A percentile compares a stretch with the other conserved stretches of the same genome.
Conservation (phyloP, 75 land plant genomes). For the Adiantum capillusveneris region DNA sequence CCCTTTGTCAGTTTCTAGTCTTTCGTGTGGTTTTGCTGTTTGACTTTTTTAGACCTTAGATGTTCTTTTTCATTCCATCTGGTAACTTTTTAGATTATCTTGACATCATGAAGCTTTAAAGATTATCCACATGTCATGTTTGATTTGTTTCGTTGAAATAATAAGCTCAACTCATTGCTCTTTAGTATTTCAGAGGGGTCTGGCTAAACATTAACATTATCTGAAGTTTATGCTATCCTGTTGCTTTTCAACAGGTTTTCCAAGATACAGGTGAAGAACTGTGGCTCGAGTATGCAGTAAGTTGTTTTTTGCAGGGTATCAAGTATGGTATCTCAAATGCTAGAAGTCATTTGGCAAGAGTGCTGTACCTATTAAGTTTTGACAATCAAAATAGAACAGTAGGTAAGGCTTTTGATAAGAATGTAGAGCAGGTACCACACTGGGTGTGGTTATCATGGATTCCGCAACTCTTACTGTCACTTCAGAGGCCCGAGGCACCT, state of each 20-base stretch:
- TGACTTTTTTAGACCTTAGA: no score
- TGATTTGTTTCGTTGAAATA: no score
- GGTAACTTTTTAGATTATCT: no score
- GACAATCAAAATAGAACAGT: slow-evolving; percentile 89
- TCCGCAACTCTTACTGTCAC: slow-evolving; percentile 89
- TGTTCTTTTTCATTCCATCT: no score
- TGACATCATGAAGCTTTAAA: no score
- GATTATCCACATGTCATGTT: no score
- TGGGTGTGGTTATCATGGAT: slow-evolving; percentile 99
- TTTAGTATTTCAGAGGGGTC: no score
- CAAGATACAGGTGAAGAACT: slow-evolving; percentile 77
- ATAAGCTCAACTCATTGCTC: no score
- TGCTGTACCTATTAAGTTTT: slow-evolving; percentile 88
- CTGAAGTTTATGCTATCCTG: no score
- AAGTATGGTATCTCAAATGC: slow-evolving; percentile 91
- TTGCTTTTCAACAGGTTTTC: slow-evolving; percentile 91
- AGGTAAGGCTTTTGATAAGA: slow-evolving; percentile 88
- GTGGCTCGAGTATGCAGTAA: slow-evolving; percentile 97
- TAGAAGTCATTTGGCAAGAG: slow-evolving; percentile 90
- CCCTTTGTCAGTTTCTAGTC: no score
- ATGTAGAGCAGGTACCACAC: slow-evolving; percentile 82
- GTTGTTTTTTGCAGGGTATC: slow-evolving; percentile 95
- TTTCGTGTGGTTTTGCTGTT: no score
- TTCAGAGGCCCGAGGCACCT: slow-evolving; percentile 92
- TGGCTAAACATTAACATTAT: no score